Percentiles rank a stretch among this genome's conserved stretches.
phyloP scores from a whole-genome alignment of 2,329 filamentous ascomycete species.

The Balansia obtecta region DNA sequence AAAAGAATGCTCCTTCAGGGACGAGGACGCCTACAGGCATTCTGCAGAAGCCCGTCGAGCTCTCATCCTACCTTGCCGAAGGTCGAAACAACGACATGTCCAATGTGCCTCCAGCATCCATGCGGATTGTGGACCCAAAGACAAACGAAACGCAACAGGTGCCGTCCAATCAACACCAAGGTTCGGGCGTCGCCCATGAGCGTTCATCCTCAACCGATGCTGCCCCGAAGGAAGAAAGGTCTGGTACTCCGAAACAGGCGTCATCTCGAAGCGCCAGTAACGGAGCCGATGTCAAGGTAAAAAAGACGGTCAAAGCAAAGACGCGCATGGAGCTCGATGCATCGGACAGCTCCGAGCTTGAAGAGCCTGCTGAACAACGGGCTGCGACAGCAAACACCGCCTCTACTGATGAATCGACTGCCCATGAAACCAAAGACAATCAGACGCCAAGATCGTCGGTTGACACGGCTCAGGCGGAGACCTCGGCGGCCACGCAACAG shows the following conservation, averaged over 20 bases:
- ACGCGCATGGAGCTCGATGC: constrained; percentile 57
- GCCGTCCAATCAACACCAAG: constrained; percentile 16
- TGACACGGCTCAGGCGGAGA: constrained; percentile 6
- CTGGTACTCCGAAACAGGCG: constrained; percentile 10
- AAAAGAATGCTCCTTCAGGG: constrained; percentile 45
- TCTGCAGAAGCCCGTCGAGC: constrained; percentile 24
- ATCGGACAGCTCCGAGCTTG: constrained; percentile 47
- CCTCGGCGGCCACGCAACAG: constrained; percentile 9
- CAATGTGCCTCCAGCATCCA: constrained; percentile 41
- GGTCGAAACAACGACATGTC: constrained; percentile 38
- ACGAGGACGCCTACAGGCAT: constrained; percentile 23
- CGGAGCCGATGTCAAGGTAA: constrained; percentile 36
- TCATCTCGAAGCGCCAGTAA: constrained; percentile 16
- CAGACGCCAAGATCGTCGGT: neutral
- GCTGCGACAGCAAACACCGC: constrained; percentile 5
- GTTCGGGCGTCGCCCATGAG: constrained; percentile 17
- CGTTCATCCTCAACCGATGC: constrained; percentile 22
- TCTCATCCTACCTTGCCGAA: constrained; percentile 31
- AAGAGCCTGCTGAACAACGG: constrained; percentile 23
- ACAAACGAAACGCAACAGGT: constrained; percentile 28
- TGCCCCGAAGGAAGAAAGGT: constrained; percentile 25
- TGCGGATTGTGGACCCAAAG: constrained; percentile 48
- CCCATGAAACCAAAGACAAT: neutral
- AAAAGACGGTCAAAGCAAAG: constrained; percentile 38
- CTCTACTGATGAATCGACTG: neutral